These are phyloP conservation scores for Ustilago nuda DNA, from an alignment of 1,284 basidiomycete genomes.

Conservation along the genomic window DNA sequence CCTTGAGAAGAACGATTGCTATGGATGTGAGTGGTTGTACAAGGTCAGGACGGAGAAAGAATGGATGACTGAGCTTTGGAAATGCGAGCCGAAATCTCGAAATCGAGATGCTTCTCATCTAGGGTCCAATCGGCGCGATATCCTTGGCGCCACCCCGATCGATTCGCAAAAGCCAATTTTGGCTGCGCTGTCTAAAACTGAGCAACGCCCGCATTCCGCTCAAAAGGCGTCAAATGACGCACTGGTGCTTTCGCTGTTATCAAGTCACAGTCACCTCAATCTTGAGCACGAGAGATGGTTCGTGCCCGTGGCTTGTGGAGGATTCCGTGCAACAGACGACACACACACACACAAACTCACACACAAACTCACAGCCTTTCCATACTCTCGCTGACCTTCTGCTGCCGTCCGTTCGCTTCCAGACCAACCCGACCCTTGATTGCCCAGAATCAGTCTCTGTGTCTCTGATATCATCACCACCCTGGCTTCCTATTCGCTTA, in stretches of 20 bases:
- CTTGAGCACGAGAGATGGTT: background rate
- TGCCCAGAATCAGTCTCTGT: background rate
- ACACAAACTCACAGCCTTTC: no score
- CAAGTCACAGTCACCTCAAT: background rate
- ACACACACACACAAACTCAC: no score
- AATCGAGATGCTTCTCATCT: background rate
- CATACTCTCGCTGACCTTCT: background rate
- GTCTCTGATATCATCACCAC: conserved; percentile 7
- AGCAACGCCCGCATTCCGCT: conserved; percentile 17
- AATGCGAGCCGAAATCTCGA: background rate
- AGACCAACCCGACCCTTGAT: background rate
- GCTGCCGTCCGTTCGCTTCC: background rate
- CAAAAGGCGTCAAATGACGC: conserved; percentile 35
- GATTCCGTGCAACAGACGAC: no score
- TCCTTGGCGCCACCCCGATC: background rate
- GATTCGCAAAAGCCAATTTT: conserved; percentile 3
- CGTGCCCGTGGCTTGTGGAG: background rate
- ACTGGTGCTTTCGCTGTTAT: conserved; percentile 12
- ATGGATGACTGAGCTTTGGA: background rate
- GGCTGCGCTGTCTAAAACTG: background rate
- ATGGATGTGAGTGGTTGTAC: background rate
- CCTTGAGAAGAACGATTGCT: no score
- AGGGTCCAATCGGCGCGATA: conserved; percentile 5
- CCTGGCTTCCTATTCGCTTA: background rate
- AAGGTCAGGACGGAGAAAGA: background rate